These are phyloP conservation scores for Apium graveolens DNA, from an alignment of 129 eudicot genomes.

Conservation along the genomic window DNA sequence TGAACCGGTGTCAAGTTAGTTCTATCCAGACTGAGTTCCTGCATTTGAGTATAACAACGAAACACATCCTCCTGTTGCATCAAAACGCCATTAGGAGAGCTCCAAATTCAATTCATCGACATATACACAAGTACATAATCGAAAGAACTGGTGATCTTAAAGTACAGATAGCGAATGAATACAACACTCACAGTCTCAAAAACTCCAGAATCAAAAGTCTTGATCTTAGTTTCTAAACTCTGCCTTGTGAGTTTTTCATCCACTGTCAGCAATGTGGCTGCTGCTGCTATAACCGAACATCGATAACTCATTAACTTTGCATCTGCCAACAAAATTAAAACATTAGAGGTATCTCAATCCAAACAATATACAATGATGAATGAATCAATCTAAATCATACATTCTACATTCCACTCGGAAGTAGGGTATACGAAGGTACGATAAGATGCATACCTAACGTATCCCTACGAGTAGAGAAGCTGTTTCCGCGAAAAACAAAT, in stretches of 20 bases:
- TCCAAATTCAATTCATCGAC: not conserved
- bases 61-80: constrained; percentile 37
- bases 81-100: not conserved
- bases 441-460: not conserved
- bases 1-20: constrained; percentile 9
- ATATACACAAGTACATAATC: not conserved
- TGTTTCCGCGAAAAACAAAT: not conserved
- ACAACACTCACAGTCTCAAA: constrained; percentile 38
- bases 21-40: constrained; percentile 21
- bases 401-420: not conserved
- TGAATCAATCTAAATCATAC: not conserved
- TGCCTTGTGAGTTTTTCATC: constrained; percentile 43
- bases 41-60: constrained; percentile 32
- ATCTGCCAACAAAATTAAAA: constrained; percentile 29
- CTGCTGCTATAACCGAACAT: constrained; percentile 48
- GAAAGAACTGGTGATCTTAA: not conserved
- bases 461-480: not conserved
- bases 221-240: constrained; percentile 36
- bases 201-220: constrained; percentile 18
- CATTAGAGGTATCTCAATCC: not conserved
- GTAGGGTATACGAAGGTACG: not conserved
- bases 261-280: constrained; percentile 48
- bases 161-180: not conserved
- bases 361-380: not conserved
- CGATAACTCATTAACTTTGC: constrained; percentile 22